Percentiles rank a stretch among this genome's conserved stretches.
phyloP scores from a whole-genome alignment of 2,329 filamentous ascomycete species.

The Hypoxylon sp. region DNA sequence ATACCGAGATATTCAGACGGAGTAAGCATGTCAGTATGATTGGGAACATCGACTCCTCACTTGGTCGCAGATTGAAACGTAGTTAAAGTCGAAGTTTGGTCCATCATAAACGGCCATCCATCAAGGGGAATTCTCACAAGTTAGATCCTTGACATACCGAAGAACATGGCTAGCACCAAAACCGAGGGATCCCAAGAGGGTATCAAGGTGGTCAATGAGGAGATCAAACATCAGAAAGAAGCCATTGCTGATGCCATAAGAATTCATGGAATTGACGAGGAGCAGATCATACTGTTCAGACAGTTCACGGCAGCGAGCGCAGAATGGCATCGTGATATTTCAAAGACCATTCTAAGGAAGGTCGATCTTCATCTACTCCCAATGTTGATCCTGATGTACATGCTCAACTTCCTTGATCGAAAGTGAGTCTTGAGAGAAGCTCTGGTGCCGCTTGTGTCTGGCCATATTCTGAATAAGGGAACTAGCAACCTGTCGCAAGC shows the following conservation, averaged over 20 bases:
- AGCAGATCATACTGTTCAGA: constrained; percentile 44
- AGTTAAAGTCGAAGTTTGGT: constrained; percentile 10
- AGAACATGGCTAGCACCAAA: constrained; percentile 11
- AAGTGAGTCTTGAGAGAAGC: constrained; percentile 43
- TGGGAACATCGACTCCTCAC: constrained; percentile 4
- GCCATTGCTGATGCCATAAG: constrained; percentile 9
- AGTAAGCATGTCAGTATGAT: constrained; percentile 1
- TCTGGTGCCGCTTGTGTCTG: neutral
- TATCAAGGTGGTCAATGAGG: constrained; percentile 21
- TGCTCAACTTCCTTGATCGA: constrained; percentile 68
- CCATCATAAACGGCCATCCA: neutral
- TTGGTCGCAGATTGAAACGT: neutral
- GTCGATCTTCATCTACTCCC: constrained; percentile 66
- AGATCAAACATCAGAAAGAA: constrained; percentile 38
- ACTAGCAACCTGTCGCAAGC: constrained; percentile 66
- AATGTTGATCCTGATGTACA: constrained; percentile 67
- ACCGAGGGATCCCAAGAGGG: constrained; percentile 20
- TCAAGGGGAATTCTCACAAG: neutral
- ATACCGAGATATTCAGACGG: constrained; percentile 5
- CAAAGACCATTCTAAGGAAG: constrained; percentile 60
- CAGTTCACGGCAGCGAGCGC: constrained; percentile 48
- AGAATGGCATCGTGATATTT: constrained; percentile 50
- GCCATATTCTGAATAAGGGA: constrained; percentile 27
- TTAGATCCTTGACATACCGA: neutral
- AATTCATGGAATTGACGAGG: constrained; percentile 43